Percentiles rank a stretch among this genome's conserved stretches.
phyloP scores from a whole-genome alignment of 768 basidiomycete genomes.

The Amanita rimosa region DNA sequence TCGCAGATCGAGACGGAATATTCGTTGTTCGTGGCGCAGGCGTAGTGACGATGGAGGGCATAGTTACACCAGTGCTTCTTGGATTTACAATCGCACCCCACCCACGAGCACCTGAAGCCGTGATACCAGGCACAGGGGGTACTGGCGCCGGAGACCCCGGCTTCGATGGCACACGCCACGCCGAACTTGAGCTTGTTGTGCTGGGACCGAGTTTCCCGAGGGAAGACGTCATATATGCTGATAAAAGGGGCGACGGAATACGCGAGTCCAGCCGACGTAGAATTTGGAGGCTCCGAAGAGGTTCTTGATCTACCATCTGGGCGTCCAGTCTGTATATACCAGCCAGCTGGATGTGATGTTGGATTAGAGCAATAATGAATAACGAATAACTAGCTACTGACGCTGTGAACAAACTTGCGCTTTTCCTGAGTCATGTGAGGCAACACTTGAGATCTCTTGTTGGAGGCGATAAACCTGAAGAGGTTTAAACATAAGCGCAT shows the following conservation, averaged over 20 bases:
- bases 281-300: conserved; percentile 75
- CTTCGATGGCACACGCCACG: background rate
- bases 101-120: conserved; percentile 3
- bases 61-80: conserved; percentile 1
- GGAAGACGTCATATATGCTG: conserved; percentile 24
- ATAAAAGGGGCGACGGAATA: conserved; percentile 62
- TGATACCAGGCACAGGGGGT: conserved; percentile 1
- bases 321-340: conserved; percentile 74
- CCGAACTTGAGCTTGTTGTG: background rate
- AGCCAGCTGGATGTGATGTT: conserved; percentile 42
- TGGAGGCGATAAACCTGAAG: conserved; percentile 55
- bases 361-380: conserved; percentile 2
- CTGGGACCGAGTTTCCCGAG: conserved; percentile 54
- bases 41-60: background rate
- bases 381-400: conserved; percentile 20
- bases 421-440: conserved; percentile 75
- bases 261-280: conserved; percentile 76
- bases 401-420: conserved; percentile 75
- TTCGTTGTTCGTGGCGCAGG: background rate
- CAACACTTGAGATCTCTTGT: conserved; percentile 57
- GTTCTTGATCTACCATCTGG: conserved; percentile 86
- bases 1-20: background rate
- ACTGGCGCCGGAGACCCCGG: background rate
- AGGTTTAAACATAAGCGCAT: conserved; percentile 2
- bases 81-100: conserved; percentile 5